Evolutionary conservation across 371 early-diverging fungal species (phyloP).

Genomic region (Coemansia sp.): DNA sequence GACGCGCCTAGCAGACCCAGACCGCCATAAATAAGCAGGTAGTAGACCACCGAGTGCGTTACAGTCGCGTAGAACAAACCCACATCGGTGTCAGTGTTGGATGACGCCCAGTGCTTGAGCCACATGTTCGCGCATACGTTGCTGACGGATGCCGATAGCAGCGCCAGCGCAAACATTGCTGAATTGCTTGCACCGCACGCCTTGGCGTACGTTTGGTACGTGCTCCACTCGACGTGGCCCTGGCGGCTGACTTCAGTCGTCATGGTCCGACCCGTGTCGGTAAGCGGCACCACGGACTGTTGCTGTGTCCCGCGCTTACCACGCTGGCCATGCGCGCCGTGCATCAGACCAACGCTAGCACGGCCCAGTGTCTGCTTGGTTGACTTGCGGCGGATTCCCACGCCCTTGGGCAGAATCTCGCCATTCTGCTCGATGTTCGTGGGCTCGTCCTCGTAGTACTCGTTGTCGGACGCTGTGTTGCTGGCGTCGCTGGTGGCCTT

Average conservation of each 20-base stretch:
- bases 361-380: slow-evolving; percentile 40
- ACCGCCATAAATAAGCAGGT: slow-evolving; percentile 76
- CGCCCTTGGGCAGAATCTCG: slow-evolving; percentile 12
- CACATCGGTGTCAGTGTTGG: slow-evolving; percentile 36
- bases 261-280: slow-evolving; percentile 58
- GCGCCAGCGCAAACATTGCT: slow-evolving; percentile 13
- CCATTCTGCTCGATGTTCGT: slow-evolving; percentile 16
- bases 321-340: slow-evolving; percentile 11
- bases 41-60: slow-evolving; percentile 53
- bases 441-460: slow-evolving; percentile 27
- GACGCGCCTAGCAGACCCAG: slow-evolving; percentile 70
- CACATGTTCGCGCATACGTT: slow-evolving; percentile 66
- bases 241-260: slow-evolving; percentile 74
- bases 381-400: slow-evolving; percentile 24
- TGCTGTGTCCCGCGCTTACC: background rate
- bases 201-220: slow-evolving; percentile 75
- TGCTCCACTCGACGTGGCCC: slow-evolving; percentile 73
- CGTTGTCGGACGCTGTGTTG: slow-evolving; percentile 23
- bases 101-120: slow-evolving; percentile 67
- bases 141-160: slow-evolving; percentile 32
- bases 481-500: slow-evolving; percentile 14
- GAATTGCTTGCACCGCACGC: slow-evolving; percentile 60
- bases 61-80: slow-evolving; percentile 25
- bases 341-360: slow-evolving; percentile 25
- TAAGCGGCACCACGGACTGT: background rate